phyloP scores from a whole-genome alignment of 2,329 filamentous ascomycete species.

The Talaromyces sp. region DNA sequence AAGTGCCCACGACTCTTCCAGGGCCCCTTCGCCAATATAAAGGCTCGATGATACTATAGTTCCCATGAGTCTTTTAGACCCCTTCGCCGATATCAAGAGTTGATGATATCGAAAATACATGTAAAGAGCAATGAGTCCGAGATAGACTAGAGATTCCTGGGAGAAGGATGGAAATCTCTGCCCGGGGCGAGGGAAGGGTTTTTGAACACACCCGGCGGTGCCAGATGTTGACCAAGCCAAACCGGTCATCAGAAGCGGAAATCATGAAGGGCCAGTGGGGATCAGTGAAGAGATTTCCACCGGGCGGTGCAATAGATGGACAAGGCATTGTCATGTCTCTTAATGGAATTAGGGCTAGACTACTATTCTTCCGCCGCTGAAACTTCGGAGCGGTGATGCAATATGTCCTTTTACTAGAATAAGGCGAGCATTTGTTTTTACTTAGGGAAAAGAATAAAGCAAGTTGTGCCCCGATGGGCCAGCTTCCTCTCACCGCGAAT shows the following conservation, averaged over 20 bases:
- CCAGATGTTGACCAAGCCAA: too few relatives aligned
- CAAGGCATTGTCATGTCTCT: background rate
- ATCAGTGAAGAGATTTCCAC: background rate
- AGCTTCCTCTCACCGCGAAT: background rate
- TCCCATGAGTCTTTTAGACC: too few relatives aligned
- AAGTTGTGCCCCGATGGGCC: background rate
- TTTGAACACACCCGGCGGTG: too few relatives aligned
- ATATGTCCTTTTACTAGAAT: background rate
- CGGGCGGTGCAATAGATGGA: background rate
- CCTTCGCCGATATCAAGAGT: too few relatives aligned
- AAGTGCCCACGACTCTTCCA: too few relatives aligned
- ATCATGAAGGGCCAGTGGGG: background rate
- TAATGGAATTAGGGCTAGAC: background rate
- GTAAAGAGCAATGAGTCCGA: too few relatives aligned
- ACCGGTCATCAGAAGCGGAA: background rate
- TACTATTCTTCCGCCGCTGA: background rate
- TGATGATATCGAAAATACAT: too few relatives aligned
- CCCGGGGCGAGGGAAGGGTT: background rate
- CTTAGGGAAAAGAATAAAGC: background rate
- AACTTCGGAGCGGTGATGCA: background rate
- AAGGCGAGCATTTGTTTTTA: background rate
- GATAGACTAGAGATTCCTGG: background rate
- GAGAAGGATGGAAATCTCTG: background rate
- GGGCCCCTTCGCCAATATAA: too few relatives aligned
- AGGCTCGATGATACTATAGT: too few relatives aligned